phyloP scores from a whole-genome alignment of 208 protist species.

The Wallacemonas sp. region DNA sequence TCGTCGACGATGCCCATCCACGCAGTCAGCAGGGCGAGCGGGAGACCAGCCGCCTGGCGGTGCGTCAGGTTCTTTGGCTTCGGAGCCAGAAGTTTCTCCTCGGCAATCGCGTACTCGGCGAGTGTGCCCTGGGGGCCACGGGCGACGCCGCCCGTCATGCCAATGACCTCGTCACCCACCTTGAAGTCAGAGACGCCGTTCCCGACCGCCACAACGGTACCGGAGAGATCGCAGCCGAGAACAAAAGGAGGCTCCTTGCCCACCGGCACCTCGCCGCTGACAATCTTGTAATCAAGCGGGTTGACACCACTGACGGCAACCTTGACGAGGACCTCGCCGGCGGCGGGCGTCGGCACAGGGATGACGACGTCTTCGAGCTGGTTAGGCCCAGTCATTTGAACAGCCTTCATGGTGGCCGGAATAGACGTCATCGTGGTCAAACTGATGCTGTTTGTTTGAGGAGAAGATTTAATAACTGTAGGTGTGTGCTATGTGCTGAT shows the following conservation, averaged over 20 bases:
- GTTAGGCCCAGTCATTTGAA: slow-evolving; percentile 3
- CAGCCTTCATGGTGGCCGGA: slow-evolving; percentile 12
- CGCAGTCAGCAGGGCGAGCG: slow-evolving; percentile 13
- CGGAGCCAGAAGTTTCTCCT: not conserved
- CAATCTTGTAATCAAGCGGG: slow-evolving; percentile 16
- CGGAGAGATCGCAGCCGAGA: slow-evolving; percentile 15
- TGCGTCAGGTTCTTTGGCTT: slow-evolving; percentile 17
- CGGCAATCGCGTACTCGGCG: slow-evolving; percentile 18
- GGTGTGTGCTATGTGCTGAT: too few relatives aligned
- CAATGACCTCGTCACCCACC: slow-evolving; percentile 15
- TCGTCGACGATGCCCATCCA: slow-evolving; percentile 12
- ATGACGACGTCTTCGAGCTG: not conserved
- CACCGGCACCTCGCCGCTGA: not conserved
- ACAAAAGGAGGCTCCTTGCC: not conserved
- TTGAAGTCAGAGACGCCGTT: slow-evolving; percentile 9
- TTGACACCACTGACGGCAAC: slow-evolving; percentile 15
- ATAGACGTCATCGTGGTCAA: slow-evolving; percentile 8
- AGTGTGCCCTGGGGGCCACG: slow-evolving; percentile 12
- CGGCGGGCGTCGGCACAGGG: slow-evolving; percentile 8
- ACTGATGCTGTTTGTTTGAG: too few relatives aligned
- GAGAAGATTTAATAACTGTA: too few relatives aligned
- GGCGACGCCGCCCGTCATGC: slow-evolving; percentile 16
- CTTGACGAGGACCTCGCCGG: slow-evolving; percentile 15
- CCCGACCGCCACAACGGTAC: slow-evolving; percentile 12
- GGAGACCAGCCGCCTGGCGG: slow-evolving; percentile 14